phyloP scores from a whole-genome alignment of 2,329 filamentous ascomycete species.

The Xylaria sp. region DNA sequence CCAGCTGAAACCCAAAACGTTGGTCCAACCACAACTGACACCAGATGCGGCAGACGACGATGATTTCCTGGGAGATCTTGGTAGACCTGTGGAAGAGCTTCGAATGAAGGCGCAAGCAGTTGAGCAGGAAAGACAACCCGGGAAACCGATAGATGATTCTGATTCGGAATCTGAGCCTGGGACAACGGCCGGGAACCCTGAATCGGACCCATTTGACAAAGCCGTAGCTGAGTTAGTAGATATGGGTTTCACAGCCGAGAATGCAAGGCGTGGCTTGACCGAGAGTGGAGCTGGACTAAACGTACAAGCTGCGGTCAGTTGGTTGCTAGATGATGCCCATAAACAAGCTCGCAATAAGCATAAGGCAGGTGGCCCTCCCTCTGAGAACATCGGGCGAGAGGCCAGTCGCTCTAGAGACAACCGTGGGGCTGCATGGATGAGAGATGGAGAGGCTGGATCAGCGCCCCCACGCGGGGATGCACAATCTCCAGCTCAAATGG shows the following conservation, averaged over 20 bases:
- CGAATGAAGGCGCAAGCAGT: conserved; percentile 52
- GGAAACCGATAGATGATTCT: conserved; percentile 60
- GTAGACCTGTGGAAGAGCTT: conserved; percentile 68
- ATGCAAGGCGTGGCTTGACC: conserved; percentile 78
- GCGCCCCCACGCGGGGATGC: conserved; percentile 57
- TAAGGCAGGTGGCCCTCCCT: conserved; percentile 55
- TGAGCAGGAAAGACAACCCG: conserved; percentile 54
- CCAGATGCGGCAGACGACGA: conserved; percentile 57
- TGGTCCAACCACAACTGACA: conserved; percentile 35
- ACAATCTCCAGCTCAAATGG: conserved; percentile 62
- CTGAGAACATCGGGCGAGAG: conserved; percentile 49
- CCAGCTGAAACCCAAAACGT: conserved; percentile 58
- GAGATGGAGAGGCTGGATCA: conserved; percentile 54
- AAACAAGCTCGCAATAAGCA: conserved; percentile 77
- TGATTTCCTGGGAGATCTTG: conserved; percentile 70
- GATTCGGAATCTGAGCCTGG: conserved; percentile 54
- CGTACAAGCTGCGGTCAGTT: conserved; percentile 85
- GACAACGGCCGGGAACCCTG: conserved; percentile 24
- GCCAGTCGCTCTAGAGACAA: conserved; percentile 45
- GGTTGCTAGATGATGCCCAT: conserved; percentile 90
- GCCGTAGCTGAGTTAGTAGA: conserved; percentile 89
- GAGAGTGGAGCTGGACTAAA: conserved; percentile 81
- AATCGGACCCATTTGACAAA: conserved; percentile 71
- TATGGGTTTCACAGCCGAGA: conserved; percentile 90
- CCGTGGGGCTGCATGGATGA: conserved; percentile 66